These are phyloP conservation scores for Thelonectria rubi DNA, from an alignment of 2,329 filamentous ascomycete species.

Conservation along the genomic window DNA sequence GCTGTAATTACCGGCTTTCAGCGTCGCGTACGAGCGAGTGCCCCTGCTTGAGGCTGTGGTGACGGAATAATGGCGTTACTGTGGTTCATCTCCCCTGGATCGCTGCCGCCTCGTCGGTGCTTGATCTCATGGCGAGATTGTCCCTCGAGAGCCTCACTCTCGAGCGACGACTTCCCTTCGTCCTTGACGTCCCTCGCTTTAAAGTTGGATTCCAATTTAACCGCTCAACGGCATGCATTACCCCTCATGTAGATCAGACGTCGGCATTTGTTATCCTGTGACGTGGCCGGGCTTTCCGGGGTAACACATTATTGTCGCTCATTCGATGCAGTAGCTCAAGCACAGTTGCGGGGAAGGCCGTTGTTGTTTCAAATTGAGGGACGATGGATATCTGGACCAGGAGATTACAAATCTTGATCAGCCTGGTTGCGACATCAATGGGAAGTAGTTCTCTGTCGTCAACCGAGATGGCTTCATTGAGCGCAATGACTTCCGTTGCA, in stretches of 20 bases:
- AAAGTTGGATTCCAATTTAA: background rate
- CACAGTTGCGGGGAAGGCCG: background rate
- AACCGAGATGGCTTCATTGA: no score
- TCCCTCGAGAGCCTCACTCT: background rate
- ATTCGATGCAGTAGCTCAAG: no score
- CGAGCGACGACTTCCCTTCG: background rate
- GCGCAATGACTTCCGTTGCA: no score
- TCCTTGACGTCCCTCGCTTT: background rate
- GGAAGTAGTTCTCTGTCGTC: no score
- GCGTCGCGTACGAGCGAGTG: background rate
- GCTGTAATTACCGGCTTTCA: background rate
- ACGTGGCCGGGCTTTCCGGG: background rate
- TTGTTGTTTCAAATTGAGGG: no score
- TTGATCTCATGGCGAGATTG: background rate
- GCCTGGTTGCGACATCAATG: no score
- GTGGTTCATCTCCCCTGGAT: background rate
- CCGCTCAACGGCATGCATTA: background rate
- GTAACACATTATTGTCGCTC: background rate
- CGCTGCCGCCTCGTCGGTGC: background rate
- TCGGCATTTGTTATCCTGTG: background rate
- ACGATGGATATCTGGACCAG: no score
- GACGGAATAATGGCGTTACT: slow-evolving; percentile 2
- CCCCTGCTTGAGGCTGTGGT: background rate
- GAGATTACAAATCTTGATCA: no score
- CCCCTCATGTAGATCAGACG: background rate